Conservation (phyloP, 2,329 filamentous ascomycete species). For the Pseudocercospora crystallina region DNA sequence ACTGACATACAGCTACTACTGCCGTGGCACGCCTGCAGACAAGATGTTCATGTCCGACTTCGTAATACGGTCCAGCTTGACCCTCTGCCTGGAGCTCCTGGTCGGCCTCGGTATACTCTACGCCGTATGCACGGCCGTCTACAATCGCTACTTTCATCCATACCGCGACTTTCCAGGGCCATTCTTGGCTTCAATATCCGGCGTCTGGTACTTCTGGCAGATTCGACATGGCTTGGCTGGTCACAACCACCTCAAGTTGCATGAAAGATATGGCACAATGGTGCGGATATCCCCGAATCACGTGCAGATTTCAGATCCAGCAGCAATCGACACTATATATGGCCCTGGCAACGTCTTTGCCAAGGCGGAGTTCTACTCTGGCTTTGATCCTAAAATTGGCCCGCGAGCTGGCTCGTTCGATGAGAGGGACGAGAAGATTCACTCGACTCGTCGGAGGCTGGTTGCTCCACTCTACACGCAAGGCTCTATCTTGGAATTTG, state of each 20-base stretch:
- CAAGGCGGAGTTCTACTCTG: constrained; percentile 20
- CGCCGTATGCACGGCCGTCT: constrained; percentile 24
- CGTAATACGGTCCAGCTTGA: not conserved
- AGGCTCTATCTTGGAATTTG: constrained; percentile 6
- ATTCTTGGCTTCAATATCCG: constrained; percentile 21
- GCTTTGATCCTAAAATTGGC: constrained; percentile 6
- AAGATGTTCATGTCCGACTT: too few relatives aligned
- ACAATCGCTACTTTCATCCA: constrained; percentile 45
- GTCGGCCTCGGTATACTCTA: not conserved
- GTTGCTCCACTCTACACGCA: constrained; percentile 13
- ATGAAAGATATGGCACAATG: constrained; percentile 42
- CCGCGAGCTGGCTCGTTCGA: constrained; percentile 9
- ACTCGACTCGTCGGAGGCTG: constrained; percentile 2
- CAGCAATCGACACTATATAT: constrained; percentile 46
- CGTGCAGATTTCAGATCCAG: constrained; percentile 43
- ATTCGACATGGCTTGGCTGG: constrained; percentile 2
- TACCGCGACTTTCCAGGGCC: constrained; percentile 44
- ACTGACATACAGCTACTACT: too few relatives aligned
- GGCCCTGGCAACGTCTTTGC: constrained; percentile 22
- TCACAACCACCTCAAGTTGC: constrained; percentile 25
- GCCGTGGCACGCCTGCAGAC: too few relatives aligned
- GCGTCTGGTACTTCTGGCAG: constrained; percentile 12
- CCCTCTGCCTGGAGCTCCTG: not conserved
- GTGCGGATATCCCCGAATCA: constrained; percentile 50
- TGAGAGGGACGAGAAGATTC: constrained; percentile 7